Conservation (phyloP, 495 filamentous ascomycete species). For the Aspergillus mulundensis region DNA sequence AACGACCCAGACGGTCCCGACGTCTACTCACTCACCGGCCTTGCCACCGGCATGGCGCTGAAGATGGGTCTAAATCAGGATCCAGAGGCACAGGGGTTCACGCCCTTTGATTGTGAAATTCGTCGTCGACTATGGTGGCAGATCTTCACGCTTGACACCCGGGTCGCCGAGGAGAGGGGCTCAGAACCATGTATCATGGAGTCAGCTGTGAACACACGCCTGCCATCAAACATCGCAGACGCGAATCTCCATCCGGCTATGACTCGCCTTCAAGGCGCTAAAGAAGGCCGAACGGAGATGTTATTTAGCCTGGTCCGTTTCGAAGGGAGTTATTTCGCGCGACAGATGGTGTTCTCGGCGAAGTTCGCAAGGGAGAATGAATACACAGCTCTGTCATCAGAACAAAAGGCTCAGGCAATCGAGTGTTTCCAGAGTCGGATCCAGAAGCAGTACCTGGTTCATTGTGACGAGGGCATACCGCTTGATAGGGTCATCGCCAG, state of each 20-base stretch:
- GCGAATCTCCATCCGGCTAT: constrained; percentile 57
- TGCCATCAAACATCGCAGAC: constrained; percentile 69
- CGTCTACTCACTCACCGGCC: constrained; percentile 50
- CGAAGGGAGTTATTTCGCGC: constrained; percentile 41
- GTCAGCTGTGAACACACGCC: constrained; percentile 56
- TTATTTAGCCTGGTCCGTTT: constrained; percentile 62
- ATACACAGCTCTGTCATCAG: constrained; percentile 7
- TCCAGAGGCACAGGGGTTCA: constrained; percentile 44
- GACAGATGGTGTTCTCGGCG: constrained; percentile 30
- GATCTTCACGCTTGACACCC: constrained; percentile 63
- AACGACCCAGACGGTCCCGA: constrained; percentile 51
- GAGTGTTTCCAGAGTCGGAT: constrained; percentile 52
- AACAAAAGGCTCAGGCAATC: constrained; percentile 55
- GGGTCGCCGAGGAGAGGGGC: constrained; percentile 68
- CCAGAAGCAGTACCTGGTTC: constrained; percentile 57
- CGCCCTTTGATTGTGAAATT: constrained; percentile 72
- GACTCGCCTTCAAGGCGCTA: constrained; percentile 46
- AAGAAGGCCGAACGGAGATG: constrained; percentile 65
- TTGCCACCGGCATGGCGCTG: constrained; percentile 66
- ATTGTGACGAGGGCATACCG: constrained; percentile 53
- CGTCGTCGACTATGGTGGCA: constrained; percentile 74
- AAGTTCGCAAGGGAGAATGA: constrained; percentile 19
- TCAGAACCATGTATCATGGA: constrained; percentile 63
- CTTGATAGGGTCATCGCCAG: constrained; percentile 65
- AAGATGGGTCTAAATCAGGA: constrained; percentile 68